phyloP scores from a whole-genome alignment of 2,329 filamentous ascomycete species.

The Dothiorella sarmentorum region DNA sequence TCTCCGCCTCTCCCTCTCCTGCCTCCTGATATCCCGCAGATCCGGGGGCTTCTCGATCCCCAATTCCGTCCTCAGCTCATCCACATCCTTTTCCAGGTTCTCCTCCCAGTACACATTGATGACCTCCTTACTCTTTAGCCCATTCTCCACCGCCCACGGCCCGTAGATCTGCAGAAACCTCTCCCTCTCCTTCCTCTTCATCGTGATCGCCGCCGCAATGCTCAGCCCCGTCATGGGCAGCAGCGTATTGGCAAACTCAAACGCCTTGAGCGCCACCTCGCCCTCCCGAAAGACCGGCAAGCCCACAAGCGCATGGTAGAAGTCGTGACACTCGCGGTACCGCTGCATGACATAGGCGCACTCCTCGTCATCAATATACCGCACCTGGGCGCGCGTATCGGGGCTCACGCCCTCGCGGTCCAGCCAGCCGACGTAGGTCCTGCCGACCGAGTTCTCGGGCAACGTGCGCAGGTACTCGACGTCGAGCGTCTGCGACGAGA shows the following conservation, averaged over 20 bases:
- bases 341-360: conserved; percentile 98
- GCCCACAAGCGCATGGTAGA: conserved; percentile 92
- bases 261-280: conserved; percentile 94
- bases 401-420: conserved; percentile 90
- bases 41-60: conserved; percentile 88
- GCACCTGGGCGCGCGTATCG: conserved; percentile 76
- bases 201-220: conserved; percentile 64
- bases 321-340: conserved; percentile 95
- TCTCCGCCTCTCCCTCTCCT: conserved; percentile 66
- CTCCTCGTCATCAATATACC: conserved; percentile 91
- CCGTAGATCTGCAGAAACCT: conserved; percentile 73
- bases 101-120: conserved; percentile 99
- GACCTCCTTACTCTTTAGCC: conserved; percentile 69
- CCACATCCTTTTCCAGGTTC: conserved; percentile 78
- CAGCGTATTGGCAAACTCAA: conserved; percentile 92
- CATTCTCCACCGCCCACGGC: conserved; percentile 88
- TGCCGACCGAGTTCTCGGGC: conserved; percentile 71
- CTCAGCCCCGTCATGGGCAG: conserved; percentile 93
- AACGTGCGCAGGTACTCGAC: conserved; percentile 69
- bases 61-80: conserved; percentile 68
- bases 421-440: conserved; percentile 84
- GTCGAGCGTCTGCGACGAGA: conserved; percentile 69
- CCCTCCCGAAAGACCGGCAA: conserved; percentile 90
- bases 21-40: conserved; percentile 70
- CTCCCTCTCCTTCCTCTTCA: conserved; percentile 61